Evolutionary conservation across 2,329 filamentous ascomycete species (phyloP).

Genomic region (Alternaria sp.): DNA sequence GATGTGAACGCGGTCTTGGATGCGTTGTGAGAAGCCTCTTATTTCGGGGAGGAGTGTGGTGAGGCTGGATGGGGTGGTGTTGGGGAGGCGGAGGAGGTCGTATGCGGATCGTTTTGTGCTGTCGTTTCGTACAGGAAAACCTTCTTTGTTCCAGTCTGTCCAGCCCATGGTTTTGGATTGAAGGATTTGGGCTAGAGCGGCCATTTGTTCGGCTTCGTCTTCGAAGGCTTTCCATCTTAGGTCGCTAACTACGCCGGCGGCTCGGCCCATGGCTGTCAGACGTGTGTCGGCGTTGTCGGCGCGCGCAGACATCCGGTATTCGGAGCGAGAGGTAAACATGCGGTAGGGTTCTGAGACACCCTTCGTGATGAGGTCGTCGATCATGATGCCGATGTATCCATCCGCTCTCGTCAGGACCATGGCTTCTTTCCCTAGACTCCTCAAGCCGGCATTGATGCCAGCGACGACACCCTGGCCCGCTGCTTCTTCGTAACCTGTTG

Average conservation of each 20-base stretch:
- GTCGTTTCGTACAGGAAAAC: conserved; percentile 73
- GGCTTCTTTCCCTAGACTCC: conserved; percentile 68
- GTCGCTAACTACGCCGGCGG: conserved; percentile 80
- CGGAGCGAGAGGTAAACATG: conserved; percentile 96
- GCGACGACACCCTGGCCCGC: conserved; percentile 92
- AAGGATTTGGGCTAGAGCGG: conserved; percentile 68
- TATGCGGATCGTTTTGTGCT: conserved; percentile 72
- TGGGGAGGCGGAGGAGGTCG: conserved; percentile 73
- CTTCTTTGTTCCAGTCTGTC: conserved; percentile 70
- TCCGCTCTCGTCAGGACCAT: conserved; percentile 80
- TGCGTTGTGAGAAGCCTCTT: conserved; percentile 59
- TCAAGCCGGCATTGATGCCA: conserved; percentile 91
- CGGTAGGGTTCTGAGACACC: conserved; percentile 96
- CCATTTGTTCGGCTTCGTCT: conserved; percentile 70
- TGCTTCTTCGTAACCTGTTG: conserved; percentile 97
- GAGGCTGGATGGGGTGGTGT: conserved; percentile 64
- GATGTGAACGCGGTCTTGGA: conserved; percentile 75
- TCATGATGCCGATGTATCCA: conserved; percentile 98
- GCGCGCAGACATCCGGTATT: conserved; percentile 90
- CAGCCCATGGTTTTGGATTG: conserved; percentile 64
- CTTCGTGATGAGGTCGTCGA: conserved; percentile 96
- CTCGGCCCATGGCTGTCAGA: conserved; percentile 78
- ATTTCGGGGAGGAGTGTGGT: conserved; percentile 64
- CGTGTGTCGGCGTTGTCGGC: conserved; percentile 93
- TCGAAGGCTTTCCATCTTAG: conserved; percentile 75